phyloP scores from a whole-genome alignment of 2,329 filamentous ascomycete genomes.

The Paecilomyces formosus region DNA sequence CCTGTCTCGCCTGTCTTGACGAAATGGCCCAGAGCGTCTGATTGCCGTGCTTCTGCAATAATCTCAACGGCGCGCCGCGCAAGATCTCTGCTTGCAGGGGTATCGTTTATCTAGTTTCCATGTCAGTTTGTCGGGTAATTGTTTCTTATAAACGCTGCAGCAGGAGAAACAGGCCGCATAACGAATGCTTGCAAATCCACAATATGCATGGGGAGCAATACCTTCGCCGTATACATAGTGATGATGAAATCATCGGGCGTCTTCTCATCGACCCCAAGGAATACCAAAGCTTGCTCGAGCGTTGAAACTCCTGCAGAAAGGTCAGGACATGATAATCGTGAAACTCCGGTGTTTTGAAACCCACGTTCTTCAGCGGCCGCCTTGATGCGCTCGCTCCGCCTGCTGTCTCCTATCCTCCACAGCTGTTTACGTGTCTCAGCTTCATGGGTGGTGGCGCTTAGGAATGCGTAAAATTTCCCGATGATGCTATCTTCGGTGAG shows the following conservation, averaged over 20 bases:
- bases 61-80: slow-evolving; percentile 50
- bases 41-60: slow-evolving; percentile 53
- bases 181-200: background rate
- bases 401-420: slow-evolving; percentile 52
- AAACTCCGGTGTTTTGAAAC: slow-evolving; percentile 10
- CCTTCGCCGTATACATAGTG: slow-evolving; percentile 51
- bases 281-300: slow-evolving; percentile 57
- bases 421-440: slow-evolving; percentile 51
- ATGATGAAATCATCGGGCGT: slow-evolving; percentile 52
- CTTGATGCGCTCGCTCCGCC: slow-evolving; percentile 51
- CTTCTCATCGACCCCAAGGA: slow-evolving; percentile 46
- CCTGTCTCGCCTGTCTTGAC: slow-evolving; percentile 45
- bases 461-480: slow-evolving; percentile 52
- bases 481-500: slow-evolving; percentile 55
- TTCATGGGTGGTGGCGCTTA: slow-evolving; percentile 50
- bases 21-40: slow-evolving; percentile 46
- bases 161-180: background rate
- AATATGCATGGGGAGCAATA: slow-evolving; percentile 21
- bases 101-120: slow-evolving; percentile 41
- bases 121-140: background rate
- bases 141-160: background rate
- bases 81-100: slow-evolving; percentile 40
- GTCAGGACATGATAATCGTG: background rate
- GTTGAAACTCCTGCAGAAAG: slow-evolving; percentile 45
- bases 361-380: slow-evolving; percentile 50